These are phyloP conservation scores for Pistacia vera DNA, from an alignment of 345 rosid species.

Conservation along the genomic window DNA sequence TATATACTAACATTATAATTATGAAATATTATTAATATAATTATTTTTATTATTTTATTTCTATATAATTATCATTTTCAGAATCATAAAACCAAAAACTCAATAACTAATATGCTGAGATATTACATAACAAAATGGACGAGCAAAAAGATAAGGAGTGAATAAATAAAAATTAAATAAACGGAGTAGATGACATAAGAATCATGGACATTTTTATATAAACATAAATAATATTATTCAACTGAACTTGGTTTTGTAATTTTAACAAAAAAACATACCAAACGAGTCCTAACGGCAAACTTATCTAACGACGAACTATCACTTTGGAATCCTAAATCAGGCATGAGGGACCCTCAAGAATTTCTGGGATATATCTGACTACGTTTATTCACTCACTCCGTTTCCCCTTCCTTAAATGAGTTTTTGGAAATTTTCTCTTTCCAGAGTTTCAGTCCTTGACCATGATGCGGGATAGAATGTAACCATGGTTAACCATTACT, in stretches of 20 bases:
- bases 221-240: no score
- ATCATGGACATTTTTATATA: no score
- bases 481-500: constrained; percentile 21
- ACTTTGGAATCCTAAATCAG: background rate
- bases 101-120: no score
- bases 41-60: no score
- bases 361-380: background rate
- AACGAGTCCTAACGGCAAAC: background rate
- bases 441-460: background rate
- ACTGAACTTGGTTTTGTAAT: background rate
- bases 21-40: no score
- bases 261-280: background rate
- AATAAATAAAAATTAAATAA: no score
- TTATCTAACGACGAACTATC: background rate
- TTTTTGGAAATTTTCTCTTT: background rate
- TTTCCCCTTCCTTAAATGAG: background rate
- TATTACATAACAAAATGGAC: no score
- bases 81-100: no score
- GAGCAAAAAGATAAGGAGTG: no score
- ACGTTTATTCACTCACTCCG: background rate
- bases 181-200: no score
- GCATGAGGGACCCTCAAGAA: background rate
- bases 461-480: constrained; percentile 24
- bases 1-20: no score
- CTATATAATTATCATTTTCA: no score